Conservation (phyloP, 129 eudicot genomes). For the Flaveria robusta region DNA sequence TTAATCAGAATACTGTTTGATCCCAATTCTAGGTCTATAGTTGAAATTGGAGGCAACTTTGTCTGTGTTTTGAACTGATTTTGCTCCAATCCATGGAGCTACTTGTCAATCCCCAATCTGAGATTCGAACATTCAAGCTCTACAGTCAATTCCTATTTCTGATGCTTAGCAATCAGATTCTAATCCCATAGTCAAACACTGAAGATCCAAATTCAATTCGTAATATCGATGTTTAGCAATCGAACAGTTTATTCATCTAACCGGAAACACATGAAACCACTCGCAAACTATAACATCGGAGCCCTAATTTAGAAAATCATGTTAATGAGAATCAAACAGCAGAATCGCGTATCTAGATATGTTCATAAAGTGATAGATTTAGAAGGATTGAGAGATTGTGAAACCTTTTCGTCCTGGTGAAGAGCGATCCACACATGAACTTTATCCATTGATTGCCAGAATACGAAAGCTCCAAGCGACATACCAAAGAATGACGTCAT, state of each 20-base stretch:
- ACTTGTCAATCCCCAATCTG: neutral
- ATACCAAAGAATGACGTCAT: slow-evolving; percentile 66
- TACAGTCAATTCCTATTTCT: neutral
- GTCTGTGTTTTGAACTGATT: neutral
- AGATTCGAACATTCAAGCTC: slow-evolving; percentile 2
- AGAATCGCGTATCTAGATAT: slow-evolving; percentile 1
- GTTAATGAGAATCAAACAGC: neutral
- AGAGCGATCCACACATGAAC: slow-evolving; percentile 96
- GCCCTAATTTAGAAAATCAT: slow-evolving; percentile 15
- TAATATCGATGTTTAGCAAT: neutral
- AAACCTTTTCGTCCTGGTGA: slow-evolving; percentile 85
- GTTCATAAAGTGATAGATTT: neutral
- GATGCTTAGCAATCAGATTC: neutral
- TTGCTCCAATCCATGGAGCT: neutral
- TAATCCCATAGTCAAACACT: neutral
- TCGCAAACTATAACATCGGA: neutral
- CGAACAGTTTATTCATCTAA: neutral
- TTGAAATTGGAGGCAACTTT: neutral
- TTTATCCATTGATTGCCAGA: slow-evolving; percentile 91
- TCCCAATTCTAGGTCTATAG: neutral
- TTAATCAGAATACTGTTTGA: neutral
- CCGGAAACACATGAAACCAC: neutral
- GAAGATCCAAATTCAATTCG: neutral
- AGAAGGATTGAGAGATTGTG: neutral
- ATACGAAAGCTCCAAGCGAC: slow-evolving; percentile 78